Evolutionary conservation across 2,329 filamentous ascomycete genomes (phyloP).

Genomic region (Cordyceps cateniannulata): DNA sequence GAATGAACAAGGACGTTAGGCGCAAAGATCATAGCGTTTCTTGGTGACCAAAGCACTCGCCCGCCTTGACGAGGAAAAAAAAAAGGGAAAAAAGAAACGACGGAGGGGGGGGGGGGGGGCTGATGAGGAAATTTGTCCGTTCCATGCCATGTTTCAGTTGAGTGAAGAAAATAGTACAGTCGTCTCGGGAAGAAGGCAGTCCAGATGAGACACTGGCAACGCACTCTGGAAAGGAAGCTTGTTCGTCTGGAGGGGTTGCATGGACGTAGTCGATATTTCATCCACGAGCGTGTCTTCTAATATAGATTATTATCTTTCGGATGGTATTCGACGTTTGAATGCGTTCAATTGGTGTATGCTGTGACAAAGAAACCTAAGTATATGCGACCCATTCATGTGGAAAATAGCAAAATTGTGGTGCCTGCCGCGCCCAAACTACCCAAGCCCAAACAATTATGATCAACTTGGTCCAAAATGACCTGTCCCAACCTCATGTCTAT

Average conservation of each 20-base stretch:
- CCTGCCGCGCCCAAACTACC: background rate
- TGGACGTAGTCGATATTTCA: background rate
- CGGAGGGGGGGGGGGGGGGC: no score
- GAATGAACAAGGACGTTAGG: background rate
- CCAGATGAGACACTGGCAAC: background rate
- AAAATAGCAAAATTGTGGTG: background rate
- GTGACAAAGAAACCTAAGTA: background rate
- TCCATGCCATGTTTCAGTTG: no score
- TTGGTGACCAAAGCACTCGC: background rate
- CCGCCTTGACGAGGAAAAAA: background rate
- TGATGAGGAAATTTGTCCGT: no score
- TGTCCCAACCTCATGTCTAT: background rate
- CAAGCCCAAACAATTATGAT: background rate
- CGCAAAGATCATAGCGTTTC: background rate
- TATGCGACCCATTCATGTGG: background rate
- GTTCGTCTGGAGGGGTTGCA: background rate
- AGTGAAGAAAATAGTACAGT: background rate
- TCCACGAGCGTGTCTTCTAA: background rate
- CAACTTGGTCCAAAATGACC: conserved; percentile 1
- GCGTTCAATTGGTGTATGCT: background rate
- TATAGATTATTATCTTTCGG: background rate
- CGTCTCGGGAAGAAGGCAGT: background rate
- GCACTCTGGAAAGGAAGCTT: background rate
- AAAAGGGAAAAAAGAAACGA: no score
- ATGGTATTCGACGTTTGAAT: background rate